Evolutionary conservation across 192 early-diverging fungal species (phyloP).

Genomic region (Geranomyces michiganensis): DNA sequence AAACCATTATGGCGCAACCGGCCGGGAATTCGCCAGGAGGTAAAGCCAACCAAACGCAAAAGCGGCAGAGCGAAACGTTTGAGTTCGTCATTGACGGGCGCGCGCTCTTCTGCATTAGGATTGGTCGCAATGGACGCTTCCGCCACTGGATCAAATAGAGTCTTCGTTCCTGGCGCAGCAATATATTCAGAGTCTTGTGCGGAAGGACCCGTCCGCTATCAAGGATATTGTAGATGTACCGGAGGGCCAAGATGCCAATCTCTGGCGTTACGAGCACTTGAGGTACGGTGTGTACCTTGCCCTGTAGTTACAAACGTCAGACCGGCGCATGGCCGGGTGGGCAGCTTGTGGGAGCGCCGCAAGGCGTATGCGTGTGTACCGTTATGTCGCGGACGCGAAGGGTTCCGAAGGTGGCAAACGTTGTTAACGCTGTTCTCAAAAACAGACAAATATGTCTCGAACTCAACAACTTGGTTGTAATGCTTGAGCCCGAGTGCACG

Average conservation of each 20-base stretch:
- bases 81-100: not conserved
- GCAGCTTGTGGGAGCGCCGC: not conserved
- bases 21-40: slow-evolving; percentile 31
- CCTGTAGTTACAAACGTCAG: not conserved
- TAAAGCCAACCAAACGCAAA: not conserved
- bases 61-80: not conserved
- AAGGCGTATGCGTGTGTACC: not conserved
- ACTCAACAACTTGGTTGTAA: slow-evolving; percentile 73
- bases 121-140: slow-evolving; percentile 40
- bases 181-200: slow-evolving; percentile 76
- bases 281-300: slow-evolving; percentile 50
- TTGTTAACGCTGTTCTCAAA: too few species aligned
- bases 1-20: slow-evolving; percentile 24
- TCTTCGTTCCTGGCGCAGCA: slow-evolving; percentile 75
- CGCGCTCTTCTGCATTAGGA: slow-evolving; percentile 27
- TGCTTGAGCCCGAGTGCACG: slow-evolving; percentile 78
- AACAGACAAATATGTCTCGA: slow-evolving; percentile 82
- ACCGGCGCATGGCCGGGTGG: not conserved
- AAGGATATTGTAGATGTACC: slow-evolving; percentile 67
- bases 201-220: slow-evolving; percentile 65
- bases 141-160: slow-evolving; percentile 64
- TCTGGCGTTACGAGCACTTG: slow-evolving; percentile 92
- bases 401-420: too few species aligned
- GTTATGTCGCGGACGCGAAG: not conserved
- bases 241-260: slow-evolving; percentile 54